Evolutionary conservation across 805 yeast genomes (phyloP).

Genomic region (Metschnikowia henanensis): DNA sequence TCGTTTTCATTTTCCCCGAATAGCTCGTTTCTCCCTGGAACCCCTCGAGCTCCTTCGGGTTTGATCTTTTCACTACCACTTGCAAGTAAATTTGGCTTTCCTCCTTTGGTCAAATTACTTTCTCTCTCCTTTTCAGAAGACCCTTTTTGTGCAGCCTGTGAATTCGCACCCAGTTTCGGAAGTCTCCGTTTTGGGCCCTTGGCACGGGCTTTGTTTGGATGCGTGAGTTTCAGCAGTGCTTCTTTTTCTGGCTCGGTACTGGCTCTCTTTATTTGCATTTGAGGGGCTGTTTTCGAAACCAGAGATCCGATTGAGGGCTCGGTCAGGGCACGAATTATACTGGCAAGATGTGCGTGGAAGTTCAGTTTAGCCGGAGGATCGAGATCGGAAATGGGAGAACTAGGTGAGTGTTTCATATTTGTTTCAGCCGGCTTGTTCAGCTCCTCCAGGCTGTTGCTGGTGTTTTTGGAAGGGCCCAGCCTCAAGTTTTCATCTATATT

Average conservation of each 20-base stretch:
- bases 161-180: constrained; percentile 29
- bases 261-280: constrained; percentile 6
- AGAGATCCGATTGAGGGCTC: constrained; percentile 20
- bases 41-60: too few relatives aligned
- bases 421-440: too few relatives aligned
- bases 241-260: constrained; percentile 7
- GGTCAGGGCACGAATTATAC: constrained; percentile 30
- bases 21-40: neutral
- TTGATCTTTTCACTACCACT: too few relatives aligned
- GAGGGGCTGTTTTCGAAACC: neutral
- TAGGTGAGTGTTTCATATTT: too few relatives aligned
- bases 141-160: neutral
- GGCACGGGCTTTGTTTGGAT: constrained; percentile 47
- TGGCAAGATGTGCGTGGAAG: constrained; percentile 22
- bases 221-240: constrained; percentile 34
- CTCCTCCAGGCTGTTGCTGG: too few relatives aligned
- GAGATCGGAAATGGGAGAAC: neutral
- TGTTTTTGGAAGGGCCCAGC: too few relatives aligned
- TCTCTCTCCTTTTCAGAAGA: neutral
- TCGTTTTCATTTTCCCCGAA: too few relatives aligned
- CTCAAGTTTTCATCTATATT: too few relatives aligned
- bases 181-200: constrained; percentile 53
- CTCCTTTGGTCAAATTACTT: neutral
- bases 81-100: neutral
- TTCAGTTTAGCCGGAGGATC: neutral